Base-by-base conservation (phyloP, 306 rosid genomes). In the Urtica urens region DNA sequence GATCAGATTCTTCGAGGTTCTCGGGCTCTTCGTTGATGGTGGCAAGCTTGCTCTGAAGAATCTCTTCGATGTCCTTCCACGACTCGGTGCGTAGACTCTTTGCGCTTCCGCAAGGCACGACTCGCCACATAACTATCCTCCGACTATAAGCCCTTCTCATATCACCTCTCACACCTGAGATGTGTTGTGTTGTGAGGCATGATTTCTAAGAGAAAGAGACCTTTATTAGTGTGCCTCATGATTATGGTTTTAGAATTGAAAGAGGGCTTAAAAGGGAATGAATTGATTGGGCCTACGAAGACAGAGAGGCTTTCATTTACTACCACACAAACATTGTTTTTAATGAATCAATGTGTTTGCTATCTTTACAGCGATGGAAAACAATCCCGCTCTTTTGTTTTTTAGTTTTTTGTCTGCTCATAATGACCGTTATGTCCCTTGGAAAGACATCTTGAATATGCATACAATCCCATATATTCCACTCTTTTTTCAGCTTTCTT, bases 21-120 rank as follows among this genome's bases (percentile, higher is more conserved):
- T 82, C 93, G n/a, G 87, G 81, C 55, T 78, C 93, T 63, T 82
- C 93, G 41, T 47, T 63, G 38, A 82, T 82, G 7, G 84, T 78
- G 38, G 84, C 65, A 62, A 82, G 84, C 75, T 78, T 82, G 62
- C 75, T 67, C 69, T 80, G 72, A 60, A 78, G 67, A 58, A 82
- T 76, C 20, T 78, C 79, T 51, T 76, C 87, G 56, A 71, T 76
- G 55, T 76, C 87, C 48, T 68, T 71, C 68, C 66, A 68, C 1
- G 81, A 82, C 3, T 76, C 81, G 3, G 63, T 63, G 52, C 75
- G 38, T 46, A 74, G 37, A 23, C 39, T 60, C 43, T 72, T 77
- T 41, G 75, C 46, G 53, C 73, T 68, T 13, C 76, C 66, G 64
- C 84, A 82, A 18, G 87, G 87, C 73, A 78, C 84, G 6, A 57